Evolutionary conservation across 306 rosid species (phyloP), one percentile per base, ranked within the genome.

Genomic region (Lotus japonicus): DNA sequence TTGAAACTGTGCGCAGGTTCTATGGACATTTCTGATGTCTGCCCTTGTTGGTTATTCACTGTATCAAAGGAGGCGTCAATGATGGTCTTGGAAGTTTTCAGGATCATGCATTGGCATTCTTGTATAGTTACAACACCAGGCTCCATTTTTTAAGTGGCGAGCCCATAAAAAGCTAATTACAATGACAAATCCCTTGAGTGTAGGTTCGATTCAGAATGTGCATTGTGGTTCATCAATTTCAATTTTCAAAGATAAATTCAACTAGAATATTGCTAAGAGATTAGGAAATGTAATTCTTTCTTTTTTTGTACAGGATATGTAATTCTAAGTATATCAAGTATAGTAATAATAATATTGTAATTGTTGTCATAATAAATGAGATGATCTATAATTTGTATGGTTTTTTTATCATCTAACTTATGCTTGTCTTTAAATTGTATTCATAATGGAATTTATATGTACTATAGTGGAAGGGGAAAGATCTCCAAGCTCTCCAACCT

Each of bases 21-120:
- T 94, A 2, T 94, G 99, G 99, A 90, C 99, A 31, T 90, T 94
- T 79, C 72, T 90, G 12, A 89, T 90, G 97, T 94, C 99, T 60
- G 96, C 97, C 17, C 85, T 94, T 2, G 96, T 94, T 80, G 99
- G 99, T 70, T 94, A 86, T 78, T 90, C 99, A 8, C 88, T 94
- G 69, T 94, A 94, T 80, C 92, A 91, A 71, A 85, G 90, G 79
- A 82, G 74, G 85, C 97, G 90, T 45, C 89, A 68, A 56, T 92
- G 82, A 86, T 46, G 56, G 12, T 58, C 49, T 48, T 21, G 31
- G 50, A 35, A 50, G 67, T 23, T 36, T 70, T 55, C 66, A 35
- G 68, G 71, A 67, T 67, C 58, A 42, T 33, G 66, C 11, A 35
- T 58, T 18, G 63, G 48, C 66, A 48, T 59, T 66, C 33, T 65